Base-by-base conservation (phyloP, 1,139 yeast genomes). In the Hansenula lynferdii region DNA sequence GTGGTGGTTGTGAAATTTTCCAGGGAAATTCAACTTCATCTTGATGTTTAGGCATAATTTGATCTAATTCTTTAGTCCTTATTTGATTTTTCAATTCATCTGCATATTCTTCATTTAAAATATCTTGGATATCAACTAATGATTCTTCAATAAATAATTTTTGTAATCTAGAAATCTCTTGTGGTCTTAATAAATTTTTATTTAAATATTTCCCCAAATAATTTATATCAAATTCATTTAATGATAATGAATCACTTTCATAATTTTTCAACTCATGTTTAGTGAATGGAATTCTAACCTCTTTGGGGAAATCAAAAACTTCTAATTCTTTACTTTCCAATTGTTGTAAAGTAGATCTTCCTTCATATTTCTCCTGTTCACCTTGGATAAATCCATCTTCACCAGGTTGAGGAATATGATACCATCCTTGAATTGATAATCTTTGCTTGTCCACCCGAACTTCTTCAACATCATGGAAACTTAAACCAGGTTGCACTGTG, bases 391-490 rank as follows among this genome's bases (percentile, higher is more conserved):
- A 90, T 0, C 97, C 97, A 28, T 76, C 80, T 61, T 94, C 98
- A 11, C 96, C 97, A 9, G 67, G 69, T 57, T 92, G 98, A 3
- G 98, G 98, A 36, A 90, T 86, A 59, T 94, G 99, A 59, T 92
- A 94, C 99, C 99, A 94, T 0, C 99, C 99, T 56, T 92, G 96
- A 44, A 94, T 86, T 1, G 96, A 85, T 34, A 92, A 67, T 53
- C 99, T 72, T 47, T 89, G 95, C 56, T 81, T 85, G 53, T 89
- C 95, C 2, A 81, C 95, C 47, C 83, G 75, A 3, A 94, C 98
- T 58, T 94, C 98, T 62, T 94, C 98, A 9, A 94, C 99, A 51
- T 94, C 98, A 58, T 94, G 99, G 69, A 92, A 94, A 3, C 96
- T 85, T 36, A 83, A 74, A 1, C 98, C 99, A 1, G 98, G 98